A percentile compares a stretch with the other conserved stretches of the same genome.
Evolutionary conservation across 345 rosid genomes (phyloP).

Genomic region (Rhodomyrtus tomentosa): DNA sequence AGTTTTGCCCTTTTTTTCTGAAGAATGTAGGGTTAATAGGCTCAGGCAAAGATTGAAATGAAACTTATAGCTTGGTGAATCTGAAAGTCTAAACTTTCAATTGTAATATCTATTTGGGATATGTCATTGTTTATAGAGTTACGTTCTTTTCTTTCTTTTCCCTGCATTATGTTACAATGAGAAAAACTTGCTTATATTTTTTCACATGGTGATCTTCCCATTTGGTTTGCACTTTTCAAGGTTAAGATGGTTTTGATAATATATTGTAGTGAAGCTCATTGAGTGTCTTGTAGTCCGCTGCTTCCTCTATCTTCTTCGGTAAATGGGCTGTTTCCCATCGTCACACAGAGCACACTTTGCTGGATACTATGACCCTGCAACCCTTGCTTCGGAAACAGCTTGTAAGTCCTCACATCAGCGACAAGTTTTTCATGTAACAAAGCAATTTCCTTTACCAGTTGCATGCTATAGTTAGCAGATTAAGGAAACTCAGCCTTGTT

Average conservation of each 20-base stretch:
- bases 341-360: conserved; percentile 14
- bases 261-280: conserved; percentile 8
- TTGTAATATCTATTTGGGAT: not conserved
- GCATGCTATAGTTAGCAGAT: not conserved
- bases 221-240: conserved; percentile 4
- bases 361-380: conserved; percentile 19
- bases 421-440: not conserved
- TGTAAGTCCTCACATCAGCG: conserved; percentile 12
- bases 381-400: conserved; percentile 35
- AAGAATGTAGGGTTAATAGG: not conserved
- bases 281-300: not conserved
- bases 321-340: conserved; percentile 38
- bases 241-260: conserved; percentile 12
- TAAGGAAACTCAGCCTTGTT: not conserved
- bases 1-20: not conserved
- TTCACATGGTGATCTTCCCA: not conserved
- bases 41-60: not conserved
- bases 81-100: not conserved
- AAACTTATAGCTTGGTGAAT: not conserved
- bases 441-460: not conserved
- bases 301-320: not conserved
- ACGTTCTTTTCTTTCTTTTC: not conserved
- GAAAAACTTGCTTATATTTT: not conserved
- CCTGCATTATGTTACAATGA: not conserved
- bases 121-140: not conserved